A percentile compares a stretch with the other conserved stretches of the same genome.
Conservation (phyloP, 2,329 filamentous ascomycete species). For the Diaporthe amygdali region DNA sequence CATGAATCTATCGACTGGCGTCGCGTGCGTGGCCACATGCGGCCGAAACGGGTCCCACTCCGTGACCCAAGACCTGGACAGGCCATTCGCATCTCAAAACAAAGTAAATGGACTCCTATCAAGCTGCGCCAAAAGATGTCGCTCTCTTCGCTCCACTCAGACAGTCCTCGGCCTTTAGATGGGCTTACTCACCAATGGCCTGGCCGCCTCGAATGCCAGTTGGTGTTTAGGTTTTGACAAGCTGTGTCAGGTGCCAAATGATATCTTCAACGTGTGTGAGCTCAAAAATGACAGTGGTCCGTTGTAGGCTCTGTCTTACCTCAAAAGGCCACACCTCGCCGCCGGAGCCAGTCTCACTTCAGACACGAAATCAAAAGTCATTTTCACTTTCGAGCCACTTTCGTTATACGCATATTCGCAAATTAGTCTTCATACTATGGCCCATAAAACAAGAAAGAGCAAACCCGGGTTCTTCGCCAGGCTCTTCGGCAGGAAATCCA, state of each 20-base stretch:
- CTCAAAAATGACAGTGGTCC: neutral
- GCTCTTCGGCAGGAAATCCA: neutral
- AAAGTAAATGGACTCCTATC: neutral
- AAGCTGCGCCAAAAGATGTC: neutral
- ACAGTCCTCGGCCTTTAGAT: neutral
- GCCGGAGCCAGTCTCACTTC: neutral
- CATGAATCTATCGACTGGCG: neutral
- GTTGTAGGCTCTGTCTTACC: neutral
- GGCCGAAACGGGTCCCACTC: neutral
- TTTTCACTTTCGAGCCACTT: neutral
- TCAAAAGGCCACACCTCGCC: neutral
- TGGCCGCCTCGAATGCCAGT: neutral
- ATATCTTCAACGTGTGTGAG: neutral
- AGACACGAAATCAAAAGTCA: neutral
- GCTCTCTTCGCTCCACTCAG: too few relatives aligned
- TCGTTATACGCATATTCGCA: neutral
- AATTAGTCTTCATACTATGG: neutral
- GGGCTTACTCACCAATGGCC: neutral
- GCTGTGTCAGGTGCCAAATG: neutral
- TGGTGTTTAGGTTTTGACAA: neutral
- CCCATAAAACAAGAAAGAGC: neutral
- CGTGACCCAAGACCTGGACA: neutral
- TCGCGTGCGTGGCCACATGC: neutral
- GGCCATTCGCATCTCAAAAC: neutral
- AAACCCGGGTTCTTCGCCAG: neutral